Conservation (phyloP, 2,329 filamentous ascomycete species). For the Didymella lethalis region DNA sequence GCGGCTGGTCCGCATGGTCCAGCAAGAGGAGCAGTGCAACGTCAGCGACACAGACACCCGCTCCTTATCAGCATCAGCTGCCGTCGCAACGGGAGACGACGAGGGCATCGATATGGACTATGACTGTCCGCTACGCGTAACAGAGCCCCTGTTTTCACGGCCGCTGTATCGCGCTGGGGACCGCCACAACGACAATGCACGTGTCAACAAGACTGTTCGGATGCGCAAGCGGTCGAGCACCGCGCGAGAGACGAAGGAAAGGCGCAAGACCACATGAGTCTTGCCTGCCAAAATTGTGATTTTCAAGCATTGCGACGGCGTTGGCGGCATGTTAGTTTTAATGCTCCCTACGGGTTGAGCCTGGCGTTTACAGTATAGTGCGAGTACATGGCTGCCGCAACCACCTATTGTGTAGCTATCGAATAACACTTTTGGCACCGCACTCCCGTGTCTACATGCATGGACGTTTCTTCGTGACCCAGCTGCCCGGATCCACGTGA, state of each 20-base stretch:
- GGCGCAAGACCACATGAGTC: constrained; percentile 32
- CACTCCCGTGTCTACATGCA: constrained; percentile 2
- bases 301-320: constrained; percentile 44
- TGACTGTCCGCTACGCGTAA: constrained; percentile 25
- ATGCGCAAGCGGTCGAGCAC: constrained; percentile 42
- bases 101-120: constrained; percentile 47
- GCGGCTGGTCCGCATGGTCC: constrained; percentile 53
- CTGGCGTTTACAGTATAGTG: constrained; percentile 30
- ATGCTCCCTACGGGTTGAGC: constrained; percentile 49
- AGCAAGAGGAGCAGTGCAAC: constrained; percentile 54
- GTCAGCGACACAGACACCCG: constrained; percentile 31
- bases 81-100: constrained; percentile 34
- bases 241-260: constrained; percentile 21
- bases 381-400: constrained; percentile 27
- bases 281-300: constrained; percentile 3
- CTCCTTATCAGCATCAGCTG: constrained; percentile 13
- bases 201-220: constrained; percentile 42
- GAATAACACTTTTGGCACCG: constrained; percentile 4
- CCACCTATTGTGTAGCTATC: constrained; percentile 25
- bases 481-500: constrained; percentile 32
- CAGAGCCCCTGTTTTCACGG: constrained; percentile 28
- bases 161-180: constrained; percentile 41
- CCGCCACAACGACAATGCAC: constrained; percentile 32
- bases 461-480: constrained; percentile 17
- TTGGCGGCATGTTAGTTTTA: constrained; percentile 30